Evolutionary conservation across 768 basidiomycete genomes (phyloP).

Genomic region (Mycena olivaceomarginata): DNA sequence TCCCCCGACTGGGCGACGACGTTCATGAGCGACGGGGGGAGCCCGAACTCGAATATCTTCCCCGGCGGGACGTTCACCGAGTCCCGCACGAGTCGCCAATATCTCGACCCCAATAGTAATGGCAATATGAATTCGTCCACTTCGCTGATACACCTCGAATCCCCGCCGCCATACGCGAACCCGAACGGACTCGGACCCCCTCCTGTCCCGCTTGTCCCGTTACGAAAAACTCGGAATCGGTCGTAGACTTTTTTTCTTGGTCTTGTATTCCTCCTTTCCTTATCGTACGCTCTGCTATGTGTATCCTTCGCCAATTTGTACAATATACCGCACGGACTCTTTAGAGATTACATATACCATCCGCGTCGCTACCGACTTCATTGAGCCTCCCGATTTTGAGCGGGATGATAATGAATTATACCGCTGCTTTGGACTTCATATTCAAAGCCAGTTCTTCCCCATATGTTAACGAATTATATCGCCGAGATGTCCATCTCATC

Average conservation of each 20-base stretch:
- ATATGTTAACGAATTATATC: too few species aligned
- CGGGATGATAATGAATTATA: too few species aligned
- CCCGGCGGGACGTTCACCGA: slow-evolving; percentile 28
- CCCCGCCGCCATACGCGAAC: slow-evolving; percentile 38
- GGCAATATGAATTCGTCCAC: neutral
- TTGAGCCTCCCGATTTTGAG: neutral
- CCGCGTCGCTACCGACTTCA: neutral
- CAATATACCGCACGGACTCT: slow-evolving; percentile 10
- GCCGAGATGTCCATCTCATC: too few species aligned
- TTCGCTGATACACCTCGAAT: slow-evolving; percentile 27
- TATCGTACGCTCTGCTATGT: neutral
- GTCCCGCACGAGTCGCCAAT: neutral
- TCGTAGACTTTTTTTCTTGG: neutral
- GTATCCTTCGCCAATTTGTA: slow-evolving; percentile 13
- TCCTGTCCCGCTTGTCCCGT: slow-evolving; percentile 49
- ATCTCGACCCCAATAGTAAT: slow-evolving; percentile 14
- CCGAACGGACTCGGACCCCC: neutral
- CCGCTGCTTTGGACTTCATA: too few species aligned
- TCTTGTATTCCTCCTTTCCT: neutral
- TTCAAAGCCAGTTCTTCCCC: too few species aligned
- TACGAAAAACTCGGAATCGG: slow-evolving; percentile 48
- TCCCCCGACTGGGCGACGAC: slow-evolving; percentile 38
- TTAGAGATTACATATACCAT: slow-evolving; percentile 4
- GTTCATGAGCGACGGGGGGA: neutral
- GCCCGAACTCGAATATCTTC: slow-evolving; percentile 24